Conservation (phyloP, 2,329 filamentous ascomycete genomes). For the Acarospora socialis region DNA sequence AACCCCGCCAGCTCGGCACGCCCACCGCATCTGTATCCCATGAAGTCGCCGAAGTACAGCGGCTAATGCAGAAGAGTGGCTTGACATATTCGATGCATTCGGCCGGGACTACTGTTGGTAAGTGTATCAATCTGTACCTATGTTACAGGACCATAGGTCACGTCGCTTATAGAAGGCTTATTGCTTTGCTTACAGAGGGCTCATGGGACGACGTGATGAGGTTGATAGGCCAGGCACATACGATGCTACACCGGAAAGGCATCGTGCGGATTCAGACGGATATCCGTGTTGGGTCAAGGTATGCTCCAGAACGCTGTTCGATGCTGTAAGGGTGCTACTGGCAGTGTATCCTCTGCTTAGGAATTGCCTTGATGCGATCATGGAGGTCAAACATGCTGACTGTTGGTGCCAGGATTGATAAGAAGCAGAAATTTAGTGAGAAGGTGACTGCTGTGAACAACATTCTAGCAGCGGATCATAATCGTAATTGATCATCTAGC, state of each 20-base stretch:
- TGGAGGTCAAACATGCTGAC: slow-evolving; percentile 1
- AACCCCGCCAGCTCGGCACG: slow-evolving; percentile 55
- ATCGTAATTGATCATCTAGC: background rate
- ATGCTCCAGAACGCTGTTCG: slow-evolving; percentile 18
- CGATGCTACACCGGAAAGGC: slow-evolving; percentile 61
- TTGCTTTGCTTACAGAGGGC: slow-evolving; percentile 47
- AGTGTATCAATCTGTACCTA: slow-evolving; percentile 20
- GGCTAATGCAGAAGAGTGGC: slow-evolving; percentile 65
- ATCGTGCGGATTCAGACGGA: slow-evolving; percentile 74
- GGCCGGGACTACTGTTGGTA: slow-evolving; percentile 83
- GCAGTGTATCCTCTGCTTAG: slow-evolving; percentile 2
- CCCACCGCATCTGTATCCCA: slow-evolving; percentile 59
- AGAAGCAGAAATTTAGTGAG: slow-evolving; percentile 65
- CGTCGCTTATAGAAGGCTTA: slow-evolving; percentile 1
- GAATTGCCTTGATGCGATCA: background rate
- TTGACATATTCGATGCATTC: slow-evolving; percentile 82
- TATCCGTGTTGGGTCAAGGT: slow-evolving; percentile 72
- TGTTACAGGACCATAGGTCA: slow-evolving; percentile 1
- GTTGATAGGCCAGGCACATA: slow-evolving; percentile 75
- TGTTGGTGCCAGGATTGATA: slow-evolving; percentile 52
- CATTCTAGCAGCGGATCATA: slow-evolving; percentile 27
- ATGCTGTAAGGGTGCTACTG: no score
- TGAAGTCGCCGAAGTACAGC: slow-evolving; percentile 80
- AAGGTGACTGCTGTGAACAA: slow-evolving; percentile 54
- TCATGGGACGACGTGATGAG: slow-evolving; percentile 79